Percentiles rank a stretch among this genome's conserved stretches.
Conservation (phyloP, 2,329 filamentous ascomycete genomes). For the Cryphonectria radicalis region DNA sequence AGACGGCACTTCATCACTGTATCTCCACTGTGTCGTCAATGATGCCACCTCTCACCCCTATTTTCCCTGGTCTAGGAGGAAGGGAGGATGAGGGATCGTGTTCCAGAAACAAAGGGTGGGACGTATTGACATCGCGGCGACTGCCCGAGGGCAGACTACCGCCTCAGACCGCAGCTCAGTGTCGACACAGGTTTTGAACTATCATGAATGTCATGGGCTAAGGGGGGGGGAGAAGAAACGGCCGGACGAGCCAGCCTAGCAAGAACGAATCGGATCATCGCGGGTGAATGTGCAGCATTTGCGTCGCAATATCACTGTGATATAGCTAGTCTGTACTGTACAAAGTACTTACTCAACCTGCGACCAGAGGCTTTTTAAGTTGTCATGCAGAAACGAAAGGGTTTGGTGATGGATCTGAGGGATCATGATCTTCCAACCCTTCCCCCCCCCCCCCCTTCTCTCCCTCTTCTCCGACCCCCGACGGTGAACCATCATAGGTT, state of each 20-base stretch:
- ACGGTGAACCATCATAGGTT: background rate
- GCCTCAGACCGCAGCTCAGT: background rate
- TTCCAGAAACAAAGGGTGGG: background rate
- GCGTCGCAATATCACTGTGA: background rate
- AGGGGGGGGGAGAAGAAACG: background rate
- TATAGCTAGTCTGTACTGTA: background rate
- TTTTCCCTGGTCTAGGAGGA: conserved; percentile 5
- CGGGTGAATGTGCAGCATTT: background rate
- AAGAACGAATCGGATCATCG: conserved; percentile 16
- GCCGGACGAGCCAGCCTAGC: background rate
- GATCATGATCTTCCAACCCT: background rate
- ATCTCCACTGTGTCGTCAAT: background rate
- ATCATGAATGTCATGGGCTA: background rate
- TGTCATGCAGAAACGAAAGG: background rate
- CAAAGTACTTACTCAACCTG: background rate
- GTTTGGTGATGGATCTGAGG: background rate
- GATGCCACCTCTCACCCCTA: conserved; percentile 8
- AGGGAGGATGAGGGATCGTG: conserved; percentile 6
- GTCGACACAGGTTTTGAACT: background rate
- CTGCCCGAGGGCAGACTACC: background rate
- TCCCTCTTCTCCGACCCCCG: background rate
- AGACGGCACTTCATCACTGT: background rate
- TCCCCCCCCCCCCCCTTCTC: too few relatives aligned
- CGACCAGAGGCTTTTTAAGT: background rate
- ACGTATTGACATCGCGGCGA: background rate